phyloP scores from a whole-genome alignment of 2,329 filamentous ascomycete species.

The Coniochaeta sp. region DNA sequence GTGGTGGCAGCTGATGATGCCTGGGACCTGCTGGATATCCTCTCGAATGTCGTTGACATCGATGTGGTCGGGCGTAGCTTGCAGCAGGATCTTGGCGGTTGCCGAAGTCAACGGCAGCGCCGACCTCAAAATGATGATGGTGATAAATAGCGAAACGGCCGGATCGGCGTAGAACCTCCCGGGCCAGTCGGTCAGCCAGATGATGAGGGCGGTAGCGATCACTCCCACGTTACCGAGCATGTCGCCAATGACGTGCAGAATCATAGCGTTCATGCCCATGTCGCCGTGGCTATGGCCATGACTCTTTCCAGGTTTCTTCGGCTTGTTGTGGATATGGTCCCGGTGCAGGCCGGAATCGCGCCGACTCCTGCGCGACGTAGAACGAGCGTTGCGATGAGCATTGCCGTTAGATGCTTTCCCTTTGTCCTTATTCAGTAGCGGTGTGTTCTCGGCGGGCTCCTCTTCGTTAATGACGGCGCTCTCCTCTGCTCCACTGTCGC shows the following conservation, averaged over 20 bases:
- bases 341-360: conserved; percentile 54
- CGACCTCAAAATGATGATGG: conserved; percentile 65
- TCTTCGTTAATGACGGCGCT: conserved; percentile 35
- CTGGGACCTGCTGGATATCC: conserved; percentile 79
- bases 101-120: conserved; percentile 73
- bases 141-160: conserved; percentile 88
- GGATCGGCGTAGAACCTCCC: conserved; percentile 88
- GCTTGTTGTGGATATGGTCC: conserved; percentile 74
- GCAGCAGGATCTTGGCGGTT: conserved; percentile 80
- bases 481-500: conserved; percentile 48
- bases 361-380: conserved; percentile 21
- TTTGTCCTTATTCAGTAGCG: conserved; percentile 33
- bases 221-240: conserved; percentile 82
- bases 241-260: conserved; percentile 72
- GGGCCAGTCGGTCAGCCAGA: conserved; percentile 80
- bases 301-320: conserved; percentile 53
- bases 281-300: conserved; percentile 76
- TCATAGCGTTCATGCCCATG: conserved; percentile 89
- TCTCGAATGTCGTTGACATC: conserved; percentile 84
- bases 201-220: conserved; percentile 74
- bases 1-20: conserved; percentile 87
- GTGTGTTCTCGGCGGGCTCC: conserved; percentile 35
- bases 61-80: conserved; percentile 86
- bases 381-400: conserved; percentile 17
- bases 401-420: conserved; percentile 11